Evolutionary conservation across 148 eudicot genomes (phyloP).

Genomic region (Heliosperma pusillum): DNA sequence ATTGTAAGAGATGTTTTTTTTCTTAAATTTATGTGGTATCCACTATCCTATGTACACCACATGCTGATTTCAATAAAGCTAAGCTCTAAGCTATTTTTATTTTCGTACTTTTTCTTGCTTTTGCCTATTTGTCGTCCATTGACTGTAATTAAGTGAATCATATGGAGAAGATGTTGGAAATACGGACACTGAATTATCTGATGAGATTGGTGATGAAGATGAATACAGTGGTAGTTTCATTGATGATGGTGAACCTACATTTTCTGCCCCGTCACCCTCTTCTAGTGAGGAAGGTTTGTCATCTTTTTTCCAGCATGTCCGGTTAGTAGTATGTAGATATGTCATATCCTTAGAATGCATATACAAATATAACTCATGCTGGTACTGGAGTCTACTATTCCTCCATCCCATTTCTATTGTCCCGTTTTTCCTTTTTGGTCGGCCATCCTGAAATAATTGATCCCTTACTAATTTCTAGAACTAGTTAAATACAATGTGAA

Average conservation of each 20-base stretch:
- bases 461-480: no score
- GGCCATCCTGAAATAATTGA: no score
- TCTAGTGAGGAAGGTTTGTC: constrained; percentile 46
- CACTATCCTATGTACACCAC: not conserved
- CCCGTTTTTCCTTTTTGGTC: no score
- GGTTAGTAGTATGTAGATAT: no score
- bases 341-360: no score
- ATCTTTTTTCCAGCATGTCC: not conserved
- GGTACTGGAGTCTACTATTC: no score
- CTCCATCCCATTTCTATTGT: no score
- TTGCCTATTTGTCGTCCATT: constrained; percentile 25
- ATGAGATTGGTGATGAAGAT: constrained; percentile 47
- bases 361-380: no score
- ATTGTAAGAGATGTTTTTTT: no score
- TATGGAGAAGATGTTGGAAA: constrained; percentile 77
- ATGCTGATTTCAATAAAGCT: not conserved
- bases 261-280: constrained; percentile 40
- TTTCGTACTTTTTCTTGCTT: not conserved
- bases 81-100: not conserved
- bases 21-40: no score
- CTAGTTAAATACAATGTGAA: no score
- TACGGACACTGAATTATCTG: constrained; percentile 45
- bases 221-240: constrained; percentile 91
- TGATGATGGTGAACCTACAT: constrained; percentile 50
- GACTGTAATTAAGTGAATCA: constrained; percentile 58